Evolutionary conservation across 164 flowering plant species (phyloP).

Genomic region (Piper longum): DNA sequence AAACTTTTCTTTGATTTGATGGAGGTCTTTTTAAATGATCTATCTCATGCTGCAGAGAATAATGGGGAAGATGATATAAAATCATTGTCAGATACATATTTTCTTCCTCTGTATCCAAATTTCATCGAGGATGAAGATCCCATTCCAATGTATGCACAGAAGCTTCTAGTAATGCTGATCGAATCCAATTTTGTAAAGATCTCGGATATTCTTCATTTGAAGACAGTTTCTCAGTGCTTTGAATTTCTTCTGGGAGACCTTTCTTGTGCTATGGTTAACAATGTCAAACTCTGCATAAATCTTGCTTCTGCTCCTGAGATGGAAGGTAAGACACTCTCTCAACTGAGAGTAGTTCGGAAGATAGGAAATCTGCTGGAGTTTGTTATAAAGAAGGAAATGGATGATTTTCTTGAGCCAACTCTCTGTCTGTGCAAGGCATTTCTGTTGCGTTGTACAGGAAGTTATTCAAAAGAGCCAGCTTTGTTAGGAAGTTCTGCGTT

Average conservation of each 20-base stretch:
- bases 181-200: constrained; percentile 65
- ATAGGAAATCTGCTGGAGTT: constrained; percentile 79
- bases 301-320: constrained; percentile 82
- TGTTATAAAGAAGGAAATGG: constrained; percentile 77
- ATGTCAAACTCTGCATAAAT: constrained; percentile 72
- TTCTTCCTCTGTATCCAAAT: constrained; percentile 81
- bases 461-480: constrained; percentile 45
- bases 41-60: constrained; percentile 11
- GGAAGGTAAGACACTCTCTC: constrained; percentile 68
- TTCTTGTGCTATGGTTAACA: constrained; percentile 69
- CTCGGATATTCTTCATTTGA: constrained; percentile 54
- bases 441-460: constrained; percentile 45
- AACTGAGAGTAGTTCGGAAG: constrained; percentile 66
- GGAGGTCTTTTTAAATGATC: constrained; percentile 52
- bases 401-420: constrained; percentile 88
- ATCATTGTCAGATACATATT: constrained; percentile 44
- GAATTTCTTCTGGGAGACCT: constrained; percentile 83
- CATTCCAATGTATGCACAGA: constrained; percentile 91
- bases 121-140: constrained; percentile 91
- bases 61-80: constrained; percentile 41
- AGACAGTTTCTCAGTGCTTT: constrained; percentile 76
- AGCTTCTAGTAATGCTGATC: constrained; percentile 86
- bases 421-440: constrained; percentile 68
- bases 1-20: constrained; percentile 75
- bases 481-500: constrained; percentile 35